A percentile compares a stretch with the other conserved stretches of the same genome.
phyloP scores from a whole-genome alignment of 1,284 basidiomycete genomes.

The Melampsora americana region DNA sequence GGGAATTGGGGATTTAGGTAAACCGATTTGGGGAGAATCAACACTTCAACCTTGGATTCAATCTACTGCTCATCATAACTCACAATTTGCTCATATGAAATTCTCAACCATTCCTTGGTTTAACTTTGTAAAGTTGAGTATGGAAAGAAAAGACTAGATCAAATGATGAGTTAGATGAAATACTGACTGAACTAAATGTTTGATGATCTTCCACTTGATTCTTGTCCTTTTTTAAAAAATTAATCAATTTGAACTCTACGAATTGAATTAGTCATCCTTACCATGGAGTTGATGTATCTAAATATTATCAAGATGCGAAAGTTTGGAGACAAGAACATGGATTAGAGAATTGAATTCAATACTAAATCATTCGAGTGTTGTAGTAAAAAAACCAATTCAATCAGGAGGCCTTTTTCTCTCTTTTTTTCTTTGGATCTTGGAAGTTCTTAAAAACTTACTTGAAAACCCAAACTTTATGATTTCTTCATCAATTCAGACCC shows the following conservation, averaged over 20 bases:
- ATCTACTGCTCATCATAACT: slow-evolving; percentile 82
- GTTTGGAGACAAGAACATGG: slow-evolving; percentile 38
- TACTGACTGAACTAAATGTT: not conserved
- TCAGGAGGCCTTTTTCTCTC: not conserved
- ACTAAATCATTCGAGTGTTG: too few species aligned
- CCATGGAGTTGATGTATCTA: slow-evolving; percentile 41
- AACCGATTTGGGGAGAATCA: slow-evolving; percentile 78
- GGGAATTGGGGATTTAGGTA: slow-evolving; percentile 67
- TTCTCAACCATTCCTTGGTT: slow-evolving; percentile 45
- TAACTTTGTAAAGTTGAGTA: slow-evolving; percentile 38
- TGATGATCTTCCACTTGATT: not conserved
- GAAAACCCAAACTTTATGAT: too few species aligned
- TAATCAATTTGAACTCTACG: not conserved
- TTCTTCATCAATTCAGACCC: too few species aligned
- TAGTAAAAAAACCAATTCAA: too few species aligned
- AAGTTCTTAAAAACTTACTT: too few species aligned
- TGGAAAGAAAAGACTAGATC: too few species aligned
- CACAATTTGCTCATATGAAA: slow-evolving; percentile 72
- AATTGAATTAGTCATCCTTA: slow-evolving; percentile 28
- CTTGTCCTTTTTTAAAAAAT: not conserved
- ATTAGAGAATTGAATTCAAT: slow-evolving; percentile 30
- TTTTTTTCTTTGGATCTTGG: not conserved
- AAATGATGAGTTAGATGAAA: not conserved
- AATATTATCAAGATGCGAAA: slow-evolving; percentile 39
- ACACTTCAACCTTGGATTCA: slow-evolving; percentile 82